Evolutionary conservation across 2,329 filamentous ascomycete genomes (phyloP).

Genomic region (Calonectria naviculata): DNA sequence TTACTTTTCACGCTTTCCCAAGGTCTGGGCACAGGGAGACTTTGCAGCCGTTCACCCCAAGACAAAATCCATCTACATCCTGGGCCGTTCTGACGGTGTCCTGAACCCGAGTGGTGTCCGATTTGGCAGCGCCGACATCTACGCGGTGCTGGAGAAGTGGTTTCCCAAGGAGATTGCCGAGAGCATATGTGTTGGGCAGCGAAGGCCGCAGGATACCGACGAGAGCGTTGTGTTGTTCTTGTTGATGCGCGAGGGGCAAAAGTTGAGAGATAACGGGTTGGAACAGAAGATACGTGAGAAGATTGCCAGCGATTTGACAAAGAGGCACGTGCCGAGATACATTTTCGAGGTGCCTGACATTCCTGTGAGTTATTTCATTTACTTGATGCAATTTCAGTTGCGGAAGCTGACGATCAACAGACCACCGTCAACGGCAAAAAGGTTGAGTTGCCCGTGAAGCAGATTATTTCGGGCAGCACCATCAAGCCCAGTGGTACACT

Average conservation of each 20-base stretch:
- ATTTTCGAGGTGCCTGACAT: constrained; percentile 86
- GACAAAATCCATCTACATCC: constrained; percentile 73
- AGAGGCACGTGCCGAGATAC: constrained; percentile 81
- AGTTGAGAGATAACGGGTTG: constrained; percentile 62
- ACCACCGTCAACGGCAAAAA: constrained; percentile 88
- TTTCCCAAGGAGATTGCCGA: constrained; percentile 75
- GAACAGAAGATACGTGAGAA: constrained; percentile 70
- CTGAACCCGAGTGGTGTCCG: constrained; percentile 83
- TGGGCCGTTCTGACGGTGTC: constrained; percentile 81
- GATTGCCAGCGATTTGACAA: constrained; percentile 74
- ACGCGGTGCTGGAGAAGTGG: constrained; percentile 75
- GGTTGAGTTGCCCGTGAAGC: constrained; percentile 86
- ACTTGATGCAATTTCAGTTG: accelerated
- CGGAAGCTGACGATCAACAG: constrained; percentile 48
- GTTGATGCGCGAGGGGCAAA: constrained; percentile 65
- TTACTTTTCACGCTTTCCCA: constrained; percentile 71
- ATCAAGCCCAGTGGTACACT: constrained; percentile 83
- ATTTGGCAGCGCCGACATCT: constrained; percentile 85
- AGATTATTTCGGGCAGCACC: constrained; percentile 80
- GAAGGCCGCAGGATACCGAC: constrained; percentile 67
- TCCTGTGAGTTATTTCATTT: constrained; percentile 66
- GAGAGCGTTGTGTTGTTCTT: constrained; percentile 68
- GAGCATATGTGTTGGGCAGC: constrained; percentile 83
- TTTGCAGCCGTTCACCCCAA: constrained; percentile 78
- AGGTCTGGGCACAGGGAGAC: constrained; percentile 87